Evolutionary conservation across 2,329 filamentous ascomycete genomes (phyloP).

Genomic region (Calonectria hawksworthii): DNA sequence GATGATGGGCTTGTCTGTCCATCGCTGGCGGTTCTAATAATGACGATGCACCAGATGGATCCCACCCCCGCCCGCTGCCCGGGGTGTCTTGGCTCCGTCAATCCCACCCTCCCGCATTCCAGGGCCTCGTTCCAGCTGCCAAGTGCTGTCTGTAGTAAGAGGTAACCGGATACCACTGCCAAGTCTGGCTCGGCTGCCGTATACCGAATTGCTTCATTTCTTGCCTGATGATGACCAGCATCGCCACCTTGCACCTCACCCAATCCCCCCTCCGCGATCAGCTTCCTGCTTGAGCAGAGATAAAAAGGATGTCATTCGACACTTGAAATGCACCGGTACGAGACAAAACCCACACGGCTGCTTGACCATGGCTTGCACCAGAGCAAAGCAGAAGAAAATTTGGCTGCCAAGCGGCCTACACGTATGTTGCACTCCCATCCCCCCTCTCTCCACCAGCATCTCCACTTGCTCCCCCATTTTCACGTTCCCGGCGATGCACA

Average conservation of each 20-base stretch:
- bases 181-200: constrained; percentile 9
- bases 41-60: constrained; percentile 21
- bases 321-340: neutral
- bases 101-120: constrained; percentile 30
- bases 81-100: constrained; percentile 10
- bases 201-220: constrained; percentile 14
- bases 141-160: constrained; percentile 21
- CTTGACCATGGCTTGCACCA: neutral
- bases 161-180: constrained; percentile 25
- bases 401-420: neutral
- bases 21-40: constrained; percentile 11
- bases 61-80: neutral
- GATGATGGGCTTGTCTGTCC: constrained; percentile 9
- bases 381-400: neutral
- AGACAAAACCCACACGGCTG: neutral
- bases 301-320: neutral
- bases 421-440: constrained; percentile 1
- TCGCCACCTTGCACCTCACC: neutral
- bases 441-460: neutral
- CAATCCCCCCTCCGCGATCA: neutral
- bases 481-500: constrained; percentile 3
- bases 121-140: constrained; percentile 30
- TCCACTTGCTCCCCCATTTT: constrained; percentile 4
- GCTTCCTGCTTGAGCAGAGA: neutral
- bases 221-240: constrained; percentile 5